Evolutionary conservation across 805 yeast genomes (phyloP).

Genomic region (Metschnikowia gelsemii): DNA sequence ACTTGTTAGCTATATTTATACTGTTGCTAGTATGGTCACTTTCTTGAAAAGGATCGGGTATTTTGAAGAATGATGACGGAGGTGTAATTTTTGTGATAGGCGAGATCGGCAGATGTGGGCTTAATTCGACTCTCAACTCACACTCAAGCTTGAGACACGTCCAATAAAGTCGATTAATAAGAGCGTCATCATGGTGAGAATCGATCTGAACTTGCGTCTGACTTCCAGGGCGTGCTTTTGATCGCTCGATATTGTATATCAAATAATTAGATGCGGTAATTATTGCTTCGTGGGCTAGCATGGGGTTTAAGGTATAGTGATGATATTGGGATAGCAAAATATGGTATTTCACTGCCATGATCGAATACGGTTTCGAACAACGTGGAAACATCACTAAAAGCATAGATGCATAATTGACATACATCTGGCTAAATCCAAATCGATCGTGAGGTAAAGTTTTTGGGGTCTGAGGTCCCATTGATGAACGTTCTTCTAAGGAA

Average conservation of each 20-base stretch:
- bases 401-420: constrained; percentile 26
- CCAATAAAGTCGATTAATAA: constrained; percentile 36
- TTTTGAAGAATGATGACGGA: constrained; percentile 32
- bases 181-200: constrained; percentile 14
- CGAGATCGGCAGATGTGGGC: constrained; percentile 33
- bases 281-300: constrained; percentile 27
- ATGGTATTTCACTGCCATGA: constrained; percentile 22
- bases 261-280: constrained; percentile 29
- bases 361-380: constrained; percentile 17
- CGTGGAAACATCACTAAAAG: constrained; percentile 26
- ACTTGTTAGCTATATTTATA: constrained; percentile 24
- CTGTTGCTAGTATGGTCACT: constrained; percentile 26
- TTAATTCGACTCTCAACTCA: constrained; percentile 34
- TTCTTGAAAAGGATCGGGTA: constrained; percentile 26
- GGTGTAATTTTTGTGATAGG: constrained; percentile 34
- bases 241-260: constrained; percentile 29
- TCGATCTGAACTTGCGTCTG: background rate
- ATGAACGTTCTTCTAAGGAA: constrained; percentile 30
- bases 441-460: constrained; percentile 21
- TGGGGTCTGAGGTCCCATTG: constrained; percentile 1
- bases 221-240: constrained; percentile 4
- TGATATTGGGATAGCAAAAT: constrained; percentile 30
- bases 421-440: constrained; percentile 21
- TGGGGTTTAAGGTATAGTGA: constrained; percentile 27
- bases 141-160: constrained; percentile 38